phyloP scores from a whole-genome alignment of 495 filamentous ascomycete genomes.

The Tetracladium marchalianum region DNA sequence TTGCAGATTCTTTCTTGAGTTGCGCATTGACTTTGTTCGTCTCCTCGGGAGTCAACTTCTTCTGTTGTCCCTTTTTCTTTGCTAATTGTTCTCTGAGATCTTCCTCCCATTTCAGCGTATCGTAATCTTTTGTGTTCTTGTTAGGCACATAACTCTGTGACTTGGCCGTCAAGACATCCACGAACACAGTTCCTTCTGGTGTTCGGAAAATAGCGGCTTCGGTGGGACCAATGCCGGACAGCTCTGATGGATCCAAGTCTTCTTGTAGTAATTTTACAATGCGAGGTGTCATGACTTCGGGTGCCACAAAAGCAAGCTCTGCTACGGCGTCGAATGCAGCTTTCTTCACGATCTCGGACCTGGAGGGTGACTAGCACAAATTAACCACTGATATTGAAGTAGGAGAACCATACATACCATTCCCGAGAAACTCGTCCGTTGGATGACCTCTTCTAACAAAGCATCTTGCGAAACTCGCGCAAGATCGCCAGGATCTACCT shows the following conservation, averaged over 20 bases:
- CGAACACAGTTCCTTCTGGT: slow-evolving; percentile 73
- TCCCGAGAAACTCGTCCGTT: slow-evolving; percentile 33
- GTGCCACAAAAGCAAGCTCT: slow-evolving; percentile 88
- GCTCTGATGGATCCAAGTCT: slow-evolving; percentile 56
- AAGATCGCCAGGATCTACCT: slow-evolving; percentile 73
- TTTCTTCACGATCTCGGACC: slow-evolving; percentile 36
- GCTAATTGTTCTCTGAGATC: slow-evolving; percentile 83
- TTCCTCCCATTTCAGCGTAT: slow-evolving; percentile 93
- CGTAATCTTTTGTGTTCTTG: slow-evolving; percentile 84
- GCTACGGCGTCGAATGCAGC: slow-evolving; percentile 76
- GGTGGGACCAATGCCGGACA: slow-evolving; percentile 63
- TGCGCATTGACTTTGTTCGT: slow-evolving; percentile 85
- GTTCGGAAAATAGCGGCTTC: slow-evolving; percentile 89
- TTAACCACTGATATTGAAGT: neutral
- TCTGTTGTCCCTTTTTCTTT: slow-evolving; percentile 81
- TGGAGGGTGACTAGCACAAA: slow-evolving; percentile 13
- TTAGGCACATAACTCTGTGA: slow-evolving; percentile 51
- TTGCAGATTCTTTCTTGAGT: slow-evolving; percentile 71
- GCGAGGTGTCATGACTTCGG: slow-evolving; percentile 65
- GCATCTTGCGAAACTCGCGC: slow-evolving; percentile 41
- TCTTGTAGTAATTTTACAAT: slow-evolving; percentile 61
- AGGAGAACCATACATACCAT: slow-evolving; percentile 26
- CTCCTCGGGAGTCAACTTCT: slow-evolving; percentile 84
- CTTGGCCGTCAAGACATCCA: slow-evolving; percentile 83
- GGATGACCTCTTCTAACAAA: slow-evolving; percentile 38